A percentile compares a stretch with the other conserved stretches of the same genome.
phyloP scores from a whole-genome alignment of 805 yeast genomes.

The Candida boleticola region DNA sequence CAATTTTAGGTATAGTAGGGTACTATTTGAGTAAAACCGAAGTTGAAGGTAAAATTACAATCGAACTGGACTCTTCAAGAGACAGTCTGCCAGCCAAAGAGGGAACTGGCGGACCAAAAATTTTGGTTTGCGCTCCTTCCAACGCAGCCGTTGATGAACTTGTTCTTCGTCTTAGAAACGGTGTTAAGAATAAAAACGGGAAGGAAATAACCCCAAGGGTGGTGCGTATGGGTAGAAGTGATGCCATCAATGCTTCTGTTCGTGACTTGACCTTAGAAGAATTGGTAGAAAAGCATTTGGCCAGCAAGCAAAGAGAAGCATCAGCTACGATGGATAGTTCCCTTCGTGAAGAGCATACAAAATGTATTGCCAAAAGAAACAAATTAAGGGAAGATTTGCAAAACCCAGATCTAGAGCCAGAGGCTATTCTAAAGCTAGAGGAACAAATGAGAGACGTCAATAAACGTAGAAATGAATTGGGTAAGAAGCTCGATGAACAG shows the following conservation, averaged over 20 bases:
- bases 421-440: constrained; percentile 47
- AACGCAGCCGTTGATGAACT: constrained; percentile 98
- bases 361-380: constrained; percentile 58
- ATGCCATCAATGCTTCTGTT: constrained; percentile 80
- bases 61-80: constrained; percentile 18
- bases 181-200: constrained; percentile 61
- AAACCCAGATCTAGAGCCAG: constrained; percentile 30
- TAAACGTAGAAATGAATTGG: constrained; percentile 62
- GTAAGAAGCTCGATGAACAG: constrained; percentile 71
- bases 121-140: constrained; percentile 94
- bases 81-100: constrained; percentile 32
- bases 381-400: constrained; percentile 41
- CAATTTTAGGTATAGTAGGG: constrained; percentile 89
- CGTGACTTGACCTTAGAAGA: constrained; percentile 84
- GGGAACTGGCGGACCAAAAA: constrained; percentile 42
- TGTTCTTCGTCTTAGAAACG: constrained; percentile 74
- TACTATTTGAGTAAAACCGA: constrained; percentile 51
- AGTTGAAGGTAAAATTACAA: constrained; percentile 13
- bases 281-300: constrained; percentile 63
- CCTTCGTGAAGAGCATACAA: constrained; percentile 50
- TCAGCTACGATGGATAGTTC: constrained; percentile 43
- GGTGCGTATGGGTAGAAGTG: constrained; percentile 87
- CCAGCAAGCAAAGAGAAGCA: constrained; percentile 33
- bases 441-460: constrained; percentile 53
- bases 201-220: constrained; percentile 56